Conservation (phyloP, 192 early-diverging fungal species). For the Entomortierella parvispora region DNA sequence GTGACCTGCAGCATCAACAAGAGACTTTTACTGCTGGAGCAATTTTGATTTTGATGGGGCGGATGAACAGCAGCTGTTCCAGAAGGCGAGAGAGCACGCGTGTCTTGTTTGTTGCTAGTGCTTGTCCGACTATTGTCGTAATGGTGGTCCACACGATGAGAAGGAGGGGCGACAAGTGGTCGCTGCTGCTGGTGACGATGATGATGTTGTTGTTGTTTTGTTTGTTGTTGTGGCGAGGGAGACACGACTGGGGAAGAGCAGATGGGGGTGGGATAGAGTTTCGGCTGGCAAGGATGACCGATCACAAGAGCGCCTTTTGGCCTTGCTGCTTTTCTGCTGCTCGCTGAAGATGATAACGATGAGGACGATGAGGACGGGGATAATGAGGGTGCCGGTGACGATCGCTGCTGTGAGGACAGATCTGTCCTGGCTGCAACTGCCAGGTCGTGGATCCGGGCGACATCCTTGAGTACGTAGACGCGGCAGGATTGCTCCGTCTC, state of each 20-base stretch:
- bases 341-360: background rate
- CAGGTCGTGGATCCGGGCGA: slow-evolving; percentile 25
- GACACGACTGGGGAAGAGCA: slow-evolving; percentile 6
- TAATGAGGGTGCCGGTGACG: background rate
- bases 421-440: slow-evolving; percentile 10
- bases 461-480: slow-evolving; percentile 45
- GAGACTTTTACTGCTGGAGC: too few species aligned
- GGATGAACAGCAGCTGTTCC: too few species aligned
- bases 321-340: too few species aligned
- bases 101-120: background rate
- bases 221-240: background rate
- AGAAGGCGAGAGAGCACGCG: too few species aligned
- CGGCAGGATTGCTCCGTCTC: slow-evolving; percentile 6
- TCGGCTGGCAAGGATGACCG: background rate
- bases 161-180: too few species aligned
- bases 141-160: background rate
- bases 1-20: slow-evolving; percentile 31
- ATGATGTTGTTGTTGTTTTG: background rate
- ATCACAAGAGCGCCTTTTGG: background rate
- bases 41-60: too few species aligned
- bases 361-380: background rate
- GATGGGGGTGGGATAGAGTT: slow-evolving; percentile 19
- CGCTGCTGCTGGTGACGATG: background rate
- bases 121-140: background rate
- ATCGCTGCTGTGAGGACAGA: background rate